Base-by-base conservation (phyloP, 148 eudicot species). In the Rhododendron vialii region DNA sequence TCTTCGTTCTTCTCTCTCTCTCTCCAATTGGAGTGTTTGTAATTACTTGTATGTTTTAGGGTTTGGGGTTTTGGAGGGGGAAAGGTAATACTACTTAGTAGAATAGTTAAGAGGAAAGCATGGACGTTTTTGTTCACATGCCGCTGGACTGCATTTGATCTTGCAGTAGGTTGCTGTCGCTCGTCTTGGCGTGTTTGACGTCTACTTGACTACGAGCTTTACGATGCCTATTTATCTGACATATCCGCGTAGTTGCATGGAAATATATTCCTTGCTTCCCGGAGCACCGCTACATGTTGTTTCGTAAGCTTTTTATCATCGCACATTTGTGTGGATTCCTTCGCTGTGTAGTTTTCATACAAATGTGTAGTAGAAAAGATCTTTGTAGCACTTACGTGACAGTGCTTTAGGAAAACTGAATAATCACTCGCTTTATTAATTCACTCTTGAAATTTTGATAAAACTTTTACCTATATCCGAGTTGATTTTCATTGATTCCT, bases 1-100 rank as follows among this genome's bases (percentile, higher is more conserved):
- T 88, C 92, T 82, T 86, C 10, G 14, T 28, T 74, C 36, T 53
- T 61, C 59, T 43, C 81, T 36, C 75, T 30, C 80, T 79, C 48
- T 35, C 83, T 7, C 53, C 22, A 41, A 3, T 65, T 3, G 26
- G 30, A 5, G 28, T 65, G 28, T n/a, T 65, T 65, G 71, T 59
- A 59, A 22, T 59, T 59, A 59, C 67, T 20, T 59, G 8, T 1
- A n/a, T 65, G 28, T 65, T 24, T 10, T 69, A 30, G 75, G 75
- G 75, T 69, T 69, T 69, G 75, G 75, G 75, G 35, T 69, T 69
- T 69, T 11, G 36, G 33, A 14, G 36, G 24, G 74, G 75, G 38
- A 30, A 26, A 14, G 36, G 35, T 24, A 18, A 9, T 7, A 30
- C 30, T 30, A 30, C 30, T 30, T 30, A 67, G 15, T 3, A n/a